Percentiles rank a stretch among this genome's conserved stretches.
Evolutionary conservation across 179 eudicot genomes (phyloP).

Genomic region (Heliamphora pulchella): DNA sequence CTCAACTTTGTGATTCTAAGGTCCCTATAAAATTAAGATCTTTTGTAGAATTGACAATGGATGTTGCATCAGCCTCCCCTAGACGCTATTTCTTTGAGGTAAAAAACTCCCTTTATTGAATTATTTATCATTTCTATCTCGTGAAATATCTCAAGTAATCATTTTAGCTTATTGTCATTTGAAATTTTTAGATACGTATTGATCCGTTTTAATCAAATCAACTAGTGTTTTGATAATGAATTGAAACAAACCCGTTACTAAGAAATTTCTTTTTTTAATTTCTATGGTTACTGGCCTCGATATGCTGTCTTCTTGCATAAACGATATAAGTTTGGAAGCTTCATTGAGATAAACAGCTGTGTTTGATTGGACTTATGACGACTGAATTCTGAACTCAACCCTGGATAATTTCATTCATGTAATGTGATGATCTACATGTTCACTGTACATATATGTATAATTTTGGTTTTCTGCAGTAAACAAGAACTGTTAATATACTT

Average conservation of each 20-base stretch:
- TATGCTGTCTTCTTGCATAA: not conserved
- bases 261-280: not conserved
- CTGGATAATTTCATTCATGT: not conserved
- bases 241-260: not conserved
- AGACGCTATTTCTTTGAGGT: constrained; percentile 95
- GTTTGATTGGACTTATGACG: not conserved
- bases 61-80: constrained; percentile 92
- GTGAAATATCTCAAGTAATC: not conserved
- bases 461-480: not conserved
- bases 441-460: not conserved
- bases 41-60: constrained; percentile 84
- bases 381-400: not conserved
- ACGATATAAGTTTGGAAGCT: not conserved
- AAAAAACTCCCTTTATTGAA: not conserved
- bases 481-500: not conserved
- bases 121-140: constrained; percentile 6
- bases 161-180: constrained; percentile 3
- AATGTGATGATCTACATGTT: not conserved
- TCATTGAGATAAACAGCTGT: not conserved
- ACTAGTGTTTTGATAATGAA: not conserved
- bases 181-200: not conserved
- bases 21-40: constrained; percentile 55
- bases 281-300: not conserved
- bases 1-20: constrained; percentile 16
- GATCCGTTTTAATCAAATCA: not conserved